A percentile compares a stretch with the other conserved stretches of the same genome.
phyloP scores from a whole-genome alignment of 2,329 filamentous ascomycete species.

The Paraphaeosphaeria sporulosa region DNA sequence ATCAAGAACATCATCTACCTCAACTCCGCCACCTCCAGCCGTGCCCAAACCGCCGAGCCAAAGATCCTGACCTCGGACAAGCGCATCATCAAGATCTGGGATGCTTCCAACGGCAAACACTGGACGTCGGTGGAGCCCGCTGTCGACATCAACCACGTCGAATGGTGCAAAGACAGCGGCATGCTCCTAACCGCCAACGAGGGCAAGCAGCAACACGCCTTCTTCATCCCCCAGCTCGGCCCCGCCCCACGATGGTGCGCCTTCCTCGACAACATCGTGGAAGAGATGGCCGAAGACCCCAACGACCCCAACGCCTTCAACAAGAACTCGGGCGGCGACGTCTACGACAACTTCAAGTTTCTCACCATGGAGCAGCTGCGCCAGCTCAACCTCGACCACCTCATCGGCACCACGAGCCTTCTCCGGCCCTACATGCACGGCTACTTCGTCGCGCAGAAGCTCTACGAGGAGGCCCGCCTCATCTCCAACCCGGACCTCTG shows the following conservation, averaged over 20 bases:
- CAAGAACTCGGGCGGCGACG: conserved; percentile 70
- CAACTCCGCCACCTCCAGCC: conserved; percentile 67
- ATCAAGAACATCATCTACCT: conserved; percentile 83
- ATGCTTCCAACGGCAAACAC: conserved; percentile 78
- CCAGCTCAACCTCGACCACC: conserved; percentile 83
- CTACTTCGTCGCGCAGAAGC: conserved; percentile 92
- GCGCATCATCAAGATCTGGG: conserved; percentile 97
- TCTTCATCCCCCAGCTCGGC: conserved; percentile 92
- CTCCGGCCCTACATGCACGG: conserved; percentile 98
- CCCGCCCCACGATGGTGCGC: conserved; percentile 95
- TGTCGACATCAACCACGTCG: conserved; percentile 93
- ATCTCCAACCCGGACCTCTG: conserved; percentile 94
- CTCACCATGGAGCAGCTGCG: conserved; percentile 86
- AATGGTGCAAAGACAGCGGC: conserved; percentile 88
- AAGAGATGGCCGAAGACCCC: conserved; percentile 92
- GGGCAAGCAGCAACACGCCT: conserved; percentile 91
- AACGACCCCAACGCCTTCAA: conserved; percentile 67
- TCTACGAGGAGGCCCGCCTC: conserved; percentile 93
- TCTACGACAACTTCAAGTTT: conserved; percentile 99
- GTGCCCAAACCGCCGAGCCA: conserved; percentile 70
- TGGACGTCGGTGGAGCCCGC: conserved; percentile 97
- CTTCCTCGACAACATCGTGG: conserved; percentile 96
- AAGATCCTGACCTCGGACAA: conserved; percentile 94
- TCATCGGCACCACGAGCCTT: conserved; percentile 88
- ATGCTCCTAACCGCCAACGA: conserved; percentile 98